Percentiles rank a stretch among this genome's conserved stretches.
Evolutionary conservation across 139 green algal species (phyloP).

Genomic region (Chlorella sp.): DNA sequence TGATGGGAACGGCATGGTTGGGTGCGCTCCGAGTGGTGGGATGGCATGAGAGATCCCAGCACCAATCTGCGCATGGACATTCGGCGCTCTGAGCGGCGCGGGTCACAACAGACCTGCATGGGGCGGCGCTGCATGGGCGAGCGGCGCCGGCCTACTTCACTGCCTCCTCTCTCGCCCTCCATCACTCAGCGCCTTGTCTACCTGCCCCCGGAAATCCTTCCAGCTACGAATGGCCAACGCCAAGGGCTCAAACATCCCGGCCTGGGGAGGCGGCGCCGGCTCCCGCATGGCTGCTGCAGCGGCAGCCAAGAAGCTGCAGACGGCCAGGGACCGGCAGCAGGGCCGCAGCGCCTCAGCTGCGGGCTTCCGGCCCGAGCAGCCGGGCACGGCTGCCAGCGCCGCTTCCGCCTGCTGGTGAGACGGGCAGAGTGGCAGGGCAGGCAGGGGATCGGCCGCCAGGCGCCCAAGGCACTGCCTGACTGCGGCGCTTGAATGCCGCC

Average conservation of each 20-base stretch:
- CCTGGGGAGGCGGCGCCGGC: slow-evolving; percentile 5
- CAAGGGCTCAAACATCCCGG: background rate
- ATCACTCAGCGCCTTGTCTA: too few species aligned
- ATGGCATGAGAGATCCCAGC: too few species aligned
- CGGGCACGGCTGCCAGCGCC: background rate
- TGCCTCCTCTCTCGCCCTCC: too few species aligned
- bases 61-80: too few species aligned
- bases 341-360: background rate
- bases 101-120: too few species aligned
- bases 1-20: too few species aligned
- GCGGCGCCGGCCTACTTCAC: too few species aligned
- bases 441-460: too few species aligned
- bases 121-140: too few species aligned
- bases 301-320: background rate
- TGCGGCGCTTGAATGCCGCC: background rate
- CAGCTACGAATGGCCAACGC: background rate
- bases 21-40: too few species aligned
- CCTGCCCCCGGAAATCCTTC: background rate
- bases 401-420: background rate
- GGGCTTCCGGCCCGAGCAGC: background rate
- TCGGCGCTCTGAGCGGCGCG: too few species aligned
- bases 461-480: background rate
- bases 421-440: background rate
- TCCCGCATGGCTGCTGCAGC: background rate
- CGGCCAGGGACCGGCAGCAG: background rate